Base-by-base conservation (phyloP, 1,284 basidiomycete genomes). In the Moesziomyces sp. region DNA sequence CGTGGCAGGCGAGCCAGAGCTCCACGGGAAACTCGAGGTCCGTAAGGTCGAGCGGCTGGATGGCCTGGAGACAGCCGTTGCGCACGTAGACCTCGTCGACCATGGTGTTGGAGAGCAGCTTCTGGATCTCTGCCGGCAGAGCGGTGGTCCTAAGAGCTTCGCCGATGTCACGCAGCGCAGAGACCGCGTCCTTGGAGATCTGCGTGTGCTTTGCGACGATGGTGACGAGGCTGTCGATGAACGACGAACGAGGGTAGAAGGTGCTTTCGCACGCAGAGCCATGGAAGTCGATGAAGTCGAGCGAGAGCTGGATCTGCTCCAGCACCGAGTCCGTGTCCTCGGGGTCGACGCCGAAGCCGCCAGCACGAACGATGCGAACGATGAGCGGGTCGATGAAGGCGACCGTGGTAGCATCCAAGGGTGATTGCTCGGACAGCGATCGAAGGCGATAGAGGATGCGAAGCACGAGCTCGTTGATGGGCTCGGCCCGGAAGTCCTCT, bases 21-120 rank as follows among this genome's bases (percentile, higher is more conserved):
- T 93, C 90, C 1, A 92, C 88, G 7, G 91, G 93, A 91, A 94
- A 99, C 68, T 96, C 94, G 45, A 94, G 85, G 54, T 98, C 95
- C 0, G 95, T 99, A 46, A 99, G 84, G 86, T 99, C 97, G 76
- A 99, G 91, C 0, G 94, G 91, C 87, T 94, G 93, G 7, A 98
- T 87, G 0, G 94, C 89, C 81, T 97, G 94, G n/a, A 99, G 86
- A 79, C 92, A 93, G 5, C 94, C 91, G 75, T 92, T 92, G 42
- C 96, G 89, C 5, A 93, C 93, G 81, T 94, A 92, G 0, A 91
- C 91, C 79, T 99, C 97, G 75, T 94, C 92, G n/a, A 89, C 87
- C 13, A 99, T 87, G 0, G 90, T 91, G 13, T 93, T 93, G 13
- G 85, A 85, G 24, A 98, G 86, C 47, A 99, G 86, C 58, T 74